A percentile compares a stretch with the other conserved stretches of the same genome.
phyloP scores from a whole-genome alignment of 2,329 filamentous ascomycete genomes.

The Ascochyta viciae-villosae region DNA sequence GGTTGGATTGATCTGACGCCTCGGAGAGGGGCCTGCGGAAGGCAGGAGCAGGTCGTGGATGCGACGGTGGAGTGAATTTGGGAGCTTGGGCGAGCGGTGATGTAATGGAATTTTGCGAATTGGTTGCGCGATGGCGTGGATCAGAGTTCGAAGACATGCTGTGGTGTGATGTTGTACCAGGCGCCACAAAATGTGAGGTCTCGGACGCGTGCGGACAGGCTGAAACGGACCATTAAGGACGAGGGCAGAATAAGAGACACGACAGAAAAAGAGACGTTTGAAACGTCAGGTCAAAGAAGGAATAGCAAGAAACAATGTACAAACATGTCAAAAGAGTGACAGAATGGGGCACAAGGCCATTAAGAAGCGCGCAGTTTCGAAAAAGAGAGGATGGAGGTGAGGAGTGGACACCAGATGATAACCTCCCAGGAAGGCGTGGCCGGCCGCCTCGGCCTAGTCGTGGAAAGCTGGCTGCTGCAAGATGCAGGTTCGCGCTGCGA shows the following conservation, averaged over 20 bases:
- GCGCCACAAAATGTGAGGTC: slow-evolving; percentile 30
- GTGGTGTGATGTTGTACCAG: slow-evolving; percentile 26
- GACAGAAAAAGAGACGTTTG: slow-evolving; percentile 28
- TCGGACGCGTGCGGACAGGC: slow-evolving; percentile 31
- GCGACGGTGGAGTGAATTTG: slow-evolving; percentile 38
- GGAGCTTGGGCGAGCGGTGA: slow-evolving; percentile 40
- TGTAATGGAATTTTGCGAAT: slow-evolving; percentile 34
- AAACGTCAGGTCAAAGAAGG: slow-evolving; percentile 36
- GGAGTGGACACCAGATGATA: slow-evolving; percentile 41
- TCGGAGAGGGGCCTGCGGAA: slow-evolving; percentile 48
- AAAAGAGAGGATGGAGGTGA: slow-evolving; percentile 36
- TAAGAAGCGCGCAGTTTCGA: slow-evolving; percentile 39
- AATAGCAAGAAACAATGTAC: slow-evolving; percentile 43
- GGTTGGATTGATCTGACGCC: slow-evolving; percentile 49
- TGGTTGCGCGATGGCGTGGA: slow-evolving; percentile 30
- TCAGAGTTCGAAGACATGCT: slow-evolving; percentile 42
- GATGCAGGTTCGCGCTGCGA: slow-evolving; percentile 45
- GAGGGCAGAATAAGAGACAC: slow-evolving; percentile 25
- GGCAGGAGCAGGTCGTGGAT: slow-evolving; percentile 40
- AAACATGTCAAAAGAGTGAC: slow-evolving; percentile 48
- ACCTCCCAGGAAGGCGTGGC: slow-evolving; percentile 30
- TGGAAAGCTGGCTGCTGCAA: slow-evolving; percentile 33
- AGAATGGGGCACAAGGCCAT: slow-evolving; percentile 44
- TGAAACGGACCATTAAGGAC: slow-evolving; percentile 44
- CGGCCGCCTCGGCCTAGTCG: slow-evolving; percentile 27